These are phyloP conservation scores for Neurospora pannonica DNA, from an alignment of 495 filamentous ascomycete genomes.

Conservation along the genomic window DNA sequence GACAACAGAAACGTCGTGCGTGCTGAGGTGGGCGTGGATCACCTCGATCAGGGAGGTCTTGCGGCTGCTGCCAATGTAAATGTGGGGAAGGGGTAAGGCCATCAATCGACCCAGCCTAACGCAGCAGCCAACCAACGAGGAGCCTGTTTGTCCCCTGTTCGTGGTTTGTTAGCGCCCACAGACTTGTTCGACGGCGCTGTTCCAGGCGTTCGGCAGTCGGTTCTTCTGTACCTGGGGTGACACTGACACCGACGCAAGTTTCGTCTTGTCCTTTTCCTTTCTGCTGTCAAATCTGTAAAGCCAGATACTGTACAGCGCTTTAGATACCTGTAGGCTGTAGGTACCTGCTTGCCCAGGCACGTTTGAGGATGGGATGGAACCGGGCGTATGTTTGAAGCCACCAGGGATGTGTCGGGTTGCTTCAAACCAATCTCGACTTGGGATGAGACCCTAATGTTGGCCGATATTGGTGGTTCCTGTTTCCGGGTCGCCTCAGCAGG, in stretches of 20 bases:
- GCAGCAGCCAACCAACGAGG: not conserved
- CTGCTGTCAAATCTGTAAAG: not conserved
- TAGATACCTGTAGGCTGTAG: not conserved
- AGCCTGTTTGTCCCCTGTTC: not conserved
- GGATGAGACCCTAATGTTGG: not conserved
- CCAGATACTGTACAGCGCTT: not conserved
- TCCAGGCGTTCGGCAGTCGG: not conserved
- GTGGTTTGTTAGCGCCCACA: not conserved
- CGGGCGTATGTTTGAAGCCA: not conserved
- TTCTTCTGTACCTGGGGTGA: not conserved
- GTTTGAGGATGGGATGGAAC: not conserved
- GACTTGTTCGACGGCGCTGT: not conserved
- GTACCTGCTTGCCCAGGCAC: not conserved
- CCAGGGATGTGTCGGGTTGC: not conserved
- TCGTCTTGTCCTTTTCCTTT: not conserved
- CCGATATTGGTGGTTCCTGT: not conserved
- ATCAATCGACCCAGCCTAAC: slow-evolving; percentile 10
- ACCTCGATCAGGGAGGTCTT: slow-evolving; percentile 18
- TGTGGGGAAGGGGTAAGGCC: slow-evolving; percentile 25
- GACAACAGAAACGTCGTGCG: slow-evolving; percentile 17
- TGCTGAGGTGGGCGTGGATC: slow-evolving; percentile 6
- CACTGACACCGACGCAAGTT: not conserved
- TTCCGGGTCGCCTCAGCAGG: not conserved
- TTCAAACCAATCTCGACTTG: not conserved
- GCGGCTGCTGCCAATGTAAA: slow-evolving; percentile 25